These are phyloP conservation scores for Flaveria brownii DNA, from an alignment of 129 eudicot genomes.

Conservation along the genomic window DNA sequence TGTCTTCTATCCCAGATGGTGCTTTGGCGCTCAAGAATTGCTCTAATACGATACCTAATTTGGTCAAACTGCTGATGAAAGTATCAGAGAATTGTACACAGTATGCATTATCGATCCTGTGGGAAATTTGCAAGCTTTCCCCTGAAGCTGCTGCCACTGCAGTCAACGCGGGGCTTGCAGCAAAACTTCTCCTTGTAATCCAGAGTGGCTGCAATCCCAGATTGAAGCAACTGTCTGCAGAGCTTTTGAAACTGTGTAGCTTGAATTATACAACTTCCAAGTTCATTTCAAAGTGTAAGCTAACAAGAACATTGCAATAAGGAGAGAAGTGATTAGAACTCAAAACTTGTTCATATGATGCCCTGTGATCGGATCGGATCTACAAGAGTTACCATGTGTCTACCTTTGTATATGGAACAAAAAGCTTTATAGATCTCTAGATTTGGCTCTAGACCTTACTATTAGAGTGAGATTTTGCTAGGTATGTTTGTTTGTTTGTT, in stretches of 20 bases:
- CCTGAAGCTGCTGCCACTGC: not conserved
- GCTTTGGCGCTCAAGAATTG: constrained; percentile 1
- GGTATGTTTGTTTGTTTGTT: too few relatives aligned
- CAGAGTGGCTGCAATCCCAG: constrained; percentile 4
- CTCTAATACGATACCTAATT: not conserved
- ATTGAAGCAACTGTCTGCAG: not conserved
- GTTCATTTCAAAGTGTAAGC: constrained; percentile 13
- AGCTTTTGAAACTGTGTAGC: constrained; percentile 5
- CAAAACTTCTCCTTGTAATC: constrained; percentile 19
- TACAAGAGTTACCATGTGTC: not conserved
- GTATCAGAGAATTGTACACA: not conserved
- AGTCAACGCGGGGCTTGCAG: constrained; percentile 29
- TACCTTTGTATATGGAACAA: constrained; percentile 34
- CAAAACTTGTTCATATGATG: not conserved
- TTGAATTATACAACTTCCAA: not conserved
- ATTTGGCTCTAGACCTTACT: not conserved
- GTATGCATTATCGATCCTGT: not conserved
- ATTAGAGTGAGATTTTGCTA: too few relatives aligned
- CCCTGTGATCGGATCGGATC: too few relatives aligned
- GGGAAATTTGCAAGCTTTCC: constrained; percentile 7
- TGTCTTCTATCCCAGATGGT: not conserved
- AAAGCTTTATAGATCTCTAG: not conserved
- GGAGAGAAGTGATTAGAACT: constrained; percentile 11
- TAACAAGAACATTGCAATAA: constrained; percentile 49
- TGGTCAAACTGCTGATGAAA: constrained; percentile 9